Evolutionary conservation across 768 basidiomycete genomes (phyloP), one percentile per base, ranked within the genome.

Genomic region (Rhizopogon sp.): DNA sequence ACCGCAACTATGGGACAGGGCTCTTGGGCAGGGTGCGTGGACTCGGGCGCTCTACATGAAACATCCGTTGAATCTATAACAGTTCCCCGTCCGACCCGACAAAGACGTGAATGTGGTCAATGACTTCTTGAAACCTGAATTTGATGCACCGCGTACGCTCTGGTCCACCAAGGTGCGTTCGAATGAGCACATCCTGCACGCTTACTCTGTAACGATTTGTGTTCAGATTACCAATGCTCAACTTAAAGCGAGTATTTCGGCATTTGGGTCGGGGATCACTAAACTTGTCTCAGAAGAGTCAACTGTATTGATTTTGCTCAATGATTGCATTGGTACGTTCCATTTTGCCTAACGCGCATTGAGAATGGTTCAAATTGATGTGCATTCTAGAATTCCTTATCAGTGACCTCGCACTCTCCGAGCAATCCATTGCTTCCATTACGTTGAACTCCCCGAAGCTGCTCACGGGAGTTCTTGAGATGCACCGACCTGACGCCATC

Each of bases 1-100:
- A 95, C 69, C 82, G 95, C 63, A 93, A 90, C 73, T 97, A 94
- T 76, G 82, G 88, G 13, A 92, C 88, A 25, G 90, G 90, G 13
- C 74, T 90, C 55, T 80, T 84, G 82, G 93, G 82, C 62, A 83
- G 87, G 75, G 93, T 85, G 70, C 68, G 82, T 75, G 6, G 29
- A 37, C 20, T 55, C 40, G 20, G 50, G 56, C 22, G 55, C 39
- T 33, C 29, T 43, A 29, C 47, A 31, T 56, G 17, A 16, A 37
- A 35, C 16, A 49, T 41, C 11, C 3, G 17, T 50, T 46, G 2
- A 35, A 43, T 22, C 9, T 43, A 39, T 22, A 62, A 8, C 62
- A 93, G 91, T 88, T 93, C 62, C 86, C 90, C 17, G 59, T 83
- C 49, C 76, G 82, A 59, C 91, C 90, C 1, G 75, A 76, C 53